phyloP scores from a whole-genome alignment of 495 filamentous ascomycete genomes.

The Cercophora samala region DNA sequence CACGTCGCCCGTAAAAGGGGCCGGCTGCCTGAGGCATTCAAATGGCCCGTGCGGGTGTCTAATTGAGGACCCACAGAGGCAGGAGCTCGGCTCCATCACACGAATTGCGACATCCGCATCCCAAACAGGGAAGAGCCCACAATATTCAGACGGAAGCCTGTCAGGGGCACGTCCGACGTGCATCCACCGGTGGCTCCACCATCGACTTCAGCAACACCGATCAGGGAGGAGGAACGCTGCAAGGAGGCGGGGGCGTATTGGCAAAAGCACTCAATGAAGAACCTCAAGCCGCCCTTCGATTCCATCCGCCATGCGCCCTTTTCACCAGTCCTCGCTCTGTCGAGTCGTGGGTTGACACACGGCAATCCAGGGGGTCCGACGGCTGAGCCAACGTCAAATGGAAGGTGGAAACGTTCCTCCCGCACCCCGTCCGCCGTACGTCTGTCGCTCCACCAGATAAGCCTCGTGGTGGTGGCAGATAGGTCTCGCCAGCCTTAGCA shows the following conservation, averaged over 20 bases:
- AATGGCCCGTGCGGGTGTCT: slow-evolving; percentile 4
- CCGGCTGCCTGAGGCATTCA: slow-evolving; percentile 31
- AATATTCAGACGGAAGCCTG: slow-evolving; percentile 14
- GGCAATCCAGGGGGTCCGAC: not conserved
- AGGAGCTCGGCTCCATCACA: slow-evolving; percentile 3
- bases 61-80: not conserved
- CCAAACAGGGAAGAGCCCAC: slow-evolving; percentile 30
- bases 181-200: slow-evolving; percentile 10
- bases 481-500: slow-evolving; percentile 2
- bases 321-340: not conserved
- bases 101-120: slow-evolving; percentile 28
- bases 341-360: not conserved
- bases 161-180: slow-evolving; percentile 18
- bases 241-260: slow-evolving; percentile 17
- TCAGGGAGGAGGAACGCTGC: slow-evolving; percentile 10
- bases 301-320: not conserved
- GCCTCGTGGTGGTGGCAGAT: slow-evolving; percentile 1
- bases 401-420: not conserved
- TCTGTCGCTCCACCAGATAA: not conserved
- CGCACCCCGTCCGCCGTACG: not conserved
- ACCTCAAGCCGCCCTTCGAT: not conserved
- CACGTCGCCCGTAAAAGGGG: slow-evolving; percentile 29
- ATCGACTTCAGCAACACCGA: slow-evolving; percentile 10
- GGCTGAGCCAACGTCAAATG: not conserved
- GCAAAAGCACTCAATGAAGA: not conserved